phyloP scores from a whole-genome alignment of 2,329 filamentous ascomycete genomes.

The Chalaropsis ovoidea region DNA sequence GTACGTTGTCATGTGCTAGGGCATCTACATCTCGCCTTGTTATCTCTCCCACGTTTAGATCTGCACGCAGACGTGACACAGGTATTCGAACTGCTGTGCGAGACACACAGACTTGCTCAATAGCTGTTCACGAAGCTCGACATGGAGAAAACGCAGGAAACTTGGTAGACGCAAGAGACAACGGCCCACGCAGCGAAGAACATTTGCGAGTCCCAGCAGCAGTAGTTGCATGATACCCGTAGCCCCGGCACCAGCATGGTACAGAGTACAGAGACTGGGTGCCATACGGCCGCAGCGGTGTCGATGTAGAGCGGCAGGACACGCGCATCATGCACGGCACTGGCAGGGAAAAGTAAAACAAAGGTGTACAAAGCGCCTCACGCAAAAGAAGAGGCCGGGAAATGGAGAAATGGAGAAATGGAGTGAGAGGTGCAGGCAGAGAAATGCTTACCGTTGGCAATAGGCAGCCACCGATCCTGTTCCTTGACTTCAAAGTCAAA shows the following conservation, averaged over 20 bases:
- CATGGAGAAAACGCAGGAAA: neutral
- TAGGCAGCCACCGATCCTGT: conserved; percentile 98
- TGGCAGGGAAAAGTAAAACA: neutral
- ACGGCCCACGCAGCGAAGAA: neutral
- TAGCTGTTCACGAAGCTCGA: neutral
- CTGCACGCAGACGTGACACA: neutral
- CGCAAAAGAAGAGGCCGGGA: conserved; percentile 27
- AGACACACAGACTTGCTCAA: neutral
- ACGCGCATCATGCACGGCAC: conserved; percentile 1
- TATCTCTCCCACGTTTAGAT: neutral
- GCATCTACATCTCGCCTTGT: neutral
- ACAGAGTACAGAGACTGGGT: neutral
- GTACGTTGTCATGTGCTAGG: conserved; percentile 4
- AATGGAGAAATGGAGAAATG: conserved; percentile 13
- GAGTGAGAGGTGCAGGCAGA: conserved; percentile 26
- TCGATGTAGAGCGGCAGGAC: neutral
- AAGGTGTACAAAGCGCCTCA: neutral
- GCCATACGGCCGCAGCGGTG: neutral
- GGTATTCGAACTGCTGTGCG: neutral
- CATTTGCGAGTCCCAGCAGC: neutral
- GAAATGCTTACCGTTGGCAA: conserved; percentile 92
- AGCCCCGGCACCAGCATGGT: neutral
- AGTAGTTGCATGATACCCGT: neutral
- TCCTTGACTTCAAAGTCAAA: conserved; percentile 99
- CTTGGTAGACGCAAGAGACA: neutral